Conservation (phyloP, 805 yeast species). For the Lipomyces sp. region DNA sequence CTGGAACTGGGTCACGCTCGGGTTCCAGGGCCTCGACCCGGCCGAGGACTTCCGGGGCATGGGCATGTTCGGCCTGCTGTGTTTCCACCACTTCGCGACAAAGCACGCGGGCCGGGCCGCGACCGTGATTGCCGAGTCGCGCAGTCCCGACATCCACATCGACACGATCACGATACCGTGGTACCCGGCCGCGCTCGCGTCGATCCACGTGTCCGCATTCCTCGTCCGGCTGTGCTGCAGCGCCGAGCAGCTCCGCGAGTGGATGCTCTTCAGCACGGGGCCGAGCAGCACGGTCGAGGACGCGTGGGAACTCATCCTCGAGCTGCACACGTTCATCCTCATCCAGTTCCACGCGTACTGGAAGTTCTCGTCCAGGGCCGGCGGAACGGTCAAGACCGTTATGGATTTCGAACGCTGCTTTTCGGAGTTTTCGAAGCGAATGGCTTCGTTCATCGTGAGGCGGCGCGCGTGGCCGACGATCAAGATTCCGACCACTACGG, state of each 20-base stretch:
- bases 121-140: constrained; percentile 10
- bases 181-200: constrained; percentile 31
- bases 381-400: constrained; percentile 24
- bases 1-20: constrained; percentile 39
- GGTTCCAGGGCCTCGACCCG: constrained; percentile 43
- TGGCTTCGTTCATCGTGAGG: background rate
- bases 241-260: constrained; percentile 16
- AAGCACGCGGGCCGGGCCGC: constrained; percentile 14
- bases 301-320: constrained; percentile 17
- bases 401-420: constrained; percentile 33
- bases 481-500: too few relatives aligned
- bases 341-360: constrained; percentile 28
- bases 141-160: constrained; percentile 18
- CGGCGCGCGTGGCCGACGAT: constrained; percentile 8
- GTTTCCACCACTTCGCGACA: constrained; percentile 8
- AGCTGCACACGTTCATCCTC: constrained; percentile 18
- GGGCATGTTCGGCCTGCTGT: constrained; percentile 27
- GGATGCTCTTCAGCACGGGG: constrained; percentile 17
- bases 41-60: constrained; percentile 39
- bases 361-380: constrained; percentile 12
- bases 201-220: constrained; percentile 28
- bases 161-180: constrained; percentile 25
- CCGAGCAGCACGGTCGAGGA: background rate
- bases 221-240: constrained; percentile 11
- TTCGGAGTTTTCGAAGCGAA: constrained; percentile 6